A percentile compares a stretch with the other conserved stretches of the same genome.
Evolutionary conservation across 768 basidiomycete species (phyloP).

Genomic region (Polyporus arcularius): DNA sequence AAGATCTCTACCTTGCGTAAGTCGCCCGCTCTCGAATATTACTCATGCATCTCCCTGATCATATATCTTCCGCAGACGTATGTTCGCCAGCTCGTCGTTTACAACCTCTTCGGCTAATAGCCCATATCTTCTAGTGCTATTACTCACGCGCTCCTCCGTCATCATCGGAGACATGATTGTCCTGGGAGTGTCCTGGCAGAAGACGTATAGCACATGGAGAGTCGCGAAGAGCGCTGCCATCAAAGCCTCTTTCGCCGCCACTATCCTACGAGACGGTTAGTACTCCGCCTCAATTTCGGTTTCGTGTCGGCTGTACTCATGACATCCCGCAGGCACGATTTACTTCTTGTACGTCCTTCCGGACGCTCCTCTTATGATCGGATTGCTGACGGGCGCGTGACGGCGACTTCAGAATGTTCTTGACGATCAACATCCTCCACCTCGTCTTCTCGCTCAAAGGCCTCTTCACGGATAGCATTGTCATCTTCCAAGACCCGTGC

Average conservation of each 20-base stretch:
- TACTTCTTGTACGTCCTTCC: no score
- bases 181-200: neutral
- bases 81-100: no score
- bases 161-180: neutral
- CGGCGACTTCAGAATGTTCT: neutral
- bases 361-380: neutral
- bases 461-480: neutral
- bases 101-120: neutral
- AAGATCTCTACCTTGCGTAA: neutral
- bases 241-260: neutral
- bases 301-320: no score
- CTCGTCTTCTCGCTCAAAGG: neutral
- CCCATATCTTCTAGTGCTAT: neutral
- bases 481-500: neutral
- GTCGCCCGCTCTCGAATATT: no score
- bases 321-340: no score
- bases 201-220: neutral
- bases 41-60: no score
- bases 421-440: neutral
- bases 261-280: neutral
- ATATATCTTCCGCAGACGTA: no score
- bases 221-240: neutral
- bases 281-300: neutral
- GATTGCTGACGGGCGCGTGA: neutral
- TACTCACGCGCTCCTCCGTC: neutral